Evolutionary conservation across 2,329 filamentous ascomycete species (phyloP).

Genomic region (Bipolaris oryzae): DNA sequence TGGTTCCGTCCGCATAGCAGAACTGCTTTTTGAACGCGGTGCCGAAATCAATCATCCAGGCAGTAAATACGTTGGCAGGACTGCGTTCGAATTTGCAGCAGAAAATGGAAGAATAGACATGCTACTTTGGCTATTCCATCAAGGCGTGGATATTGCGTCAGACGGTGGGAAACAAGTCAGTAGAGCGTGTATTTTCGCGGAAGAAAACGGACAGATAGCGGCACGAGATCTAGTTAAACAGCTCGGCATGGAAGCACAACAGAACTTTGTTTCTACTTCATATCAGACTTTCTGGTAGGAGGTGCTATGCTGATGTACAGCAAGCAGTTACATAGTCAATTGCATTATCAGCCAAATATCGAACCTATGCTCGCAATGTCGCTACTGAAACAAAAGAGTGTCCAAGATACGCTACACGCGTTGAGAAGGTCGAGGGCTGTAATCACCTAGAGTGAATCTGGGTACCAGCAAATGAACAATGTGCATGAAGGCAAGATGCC

Average conservation of each 20-base stretch:
- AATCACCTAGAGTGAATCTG: conserved; percentile 49
- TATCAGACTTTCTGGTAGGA: background rate
- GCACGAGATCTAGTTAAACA: conserved; percentile 5
- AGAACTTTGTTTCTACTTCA: background rate
- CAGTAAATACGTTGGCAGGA: conserved; percentile 6
- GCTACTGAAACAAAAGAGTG: conserved; percentile 26
- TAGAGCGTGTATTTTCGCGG: conserved; percentile 13
- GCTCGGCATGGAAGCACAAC: background rate
- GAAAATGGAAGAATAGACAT: conserved; percentile 22
- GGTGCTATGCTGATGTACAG: background rate
- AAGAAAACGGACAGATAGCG: conserved; percentile 16
- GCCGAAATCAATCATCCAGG: background rate
- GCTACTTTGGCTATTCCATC: conserved; percentile 16
- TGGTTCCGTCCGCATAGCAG: conserved; percentile 13
- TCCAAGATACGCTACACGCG: conserved; percentile 44
- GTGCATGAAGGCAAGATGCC: conserved; percentile 11
- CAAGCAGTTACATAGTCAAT: background rate
- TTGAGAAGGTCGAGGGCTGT: conserved; percentile 55
- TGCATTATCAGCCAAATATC: no score
- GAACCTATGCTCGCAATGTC: conserved; percentile 12
- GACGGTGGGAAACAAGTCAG: conserved; percentile 15
- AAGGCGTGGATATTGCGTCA: conserved; percentile 14
- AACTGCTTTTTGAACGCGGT: background rate
- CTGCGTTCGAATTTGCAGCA: conserved; percentile 21
- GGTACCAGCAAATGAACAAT: conserved; percentile 19